phyloP scores from a whole-genome alignment of 1,284 basidiomycete species.

The Pisolithus thermaeus region DNA sequence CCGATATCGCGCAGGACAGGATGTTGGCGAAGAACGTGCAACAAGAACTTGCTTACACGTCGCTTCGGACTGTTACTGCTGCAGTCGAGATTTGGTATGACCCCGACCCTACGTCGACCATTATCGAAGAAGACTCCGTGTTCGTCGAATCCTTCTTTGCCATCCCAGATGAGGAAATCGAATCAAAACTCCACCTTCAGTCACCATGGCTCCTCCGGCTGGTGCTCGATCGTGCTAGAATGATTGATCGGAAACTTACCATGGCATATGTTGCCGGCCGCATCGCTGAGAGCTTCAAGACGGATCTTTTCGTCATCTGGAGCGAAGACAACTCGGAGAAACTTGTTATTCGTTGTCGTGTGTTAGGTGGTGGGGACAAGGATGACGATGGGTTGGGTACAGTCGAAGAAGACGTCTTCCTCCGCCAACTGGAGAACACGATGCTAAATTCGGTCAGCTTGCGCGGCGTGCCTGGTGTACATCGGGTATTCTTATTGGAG shows the following conservation, averaged over 20 bases:
- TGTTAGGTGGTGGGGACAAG: constrained; percentile 85
- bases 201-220: constrained; percentile 98
- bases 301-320: constrained; percentile 97
- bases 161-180: constrained; percentile 96
- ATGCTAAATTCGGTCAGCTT: constrained; percentile 96
- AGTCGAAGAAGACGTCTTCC: constrained; percentile 93
- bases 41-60: constrained; percentile 92
- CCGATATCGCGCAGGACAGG: constrained; percentile 58
- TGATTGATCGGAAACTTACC: constrained; percentile 94
- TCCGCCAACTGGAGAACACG: constrained; percentile 93
- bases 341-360: constrained; percentile 94
- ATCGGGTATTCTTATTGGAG: constrained; percentile 89
- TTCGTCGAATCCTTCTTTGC: constrained; percentile 99
- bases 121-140: constrained; percentile 93
- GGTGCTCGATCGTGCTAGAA: constrained; percentile 94
- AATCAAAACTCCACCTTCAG: constrained; percentile 84
- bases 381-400: constrained; percentile 75
- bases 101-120: constrained; percentile 86
- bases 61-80: constrained; percentile 90
- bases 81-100: constrained; percentile 99
- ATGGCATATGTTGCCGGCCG: constrained; percentile 95
- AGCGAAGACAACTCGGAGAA: constrained; percentile 99
- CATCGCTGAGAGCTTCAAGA: constrained; percentile 93
- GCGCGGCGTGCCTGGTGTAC: constrained; percentile 89
- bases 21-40: constrained; percentile 81